Percentiles rank a stretch among this genome's conserved stretches.
Evolutionary conservation across 1,284 basidiomycete species (phyloP).

Genomic region (Puccinia sorghi): DNA sequence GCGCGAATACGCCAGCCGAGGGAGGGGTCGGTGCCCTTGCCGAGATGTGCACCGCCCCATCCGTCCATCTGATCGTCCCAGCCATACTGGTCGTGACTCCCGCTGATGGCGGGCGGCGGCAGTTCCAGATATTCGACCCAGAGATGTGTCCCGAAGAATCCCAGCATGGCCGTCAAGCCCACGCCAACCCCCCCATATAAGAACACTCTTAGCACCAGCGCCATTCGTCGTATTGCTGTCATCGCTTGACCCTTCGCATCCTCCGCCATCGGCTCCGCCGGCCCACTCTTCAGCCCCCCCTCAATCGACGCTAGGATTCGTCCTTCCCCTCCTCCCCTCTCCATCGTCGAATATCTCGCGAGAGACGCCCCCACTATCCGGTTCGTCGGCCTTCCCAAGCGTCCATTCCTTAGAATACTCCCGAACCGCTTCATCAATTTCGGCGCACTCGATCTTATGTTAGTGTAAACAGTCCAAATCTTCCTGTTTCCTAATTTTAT

Average conservation of each 20-base stretch:
- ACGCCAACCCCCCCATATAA: constrained; percentile 50
- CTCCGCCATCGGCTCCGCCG: constrained; percentile 3
- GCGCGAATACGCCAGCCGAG: constrained; percentile 52
- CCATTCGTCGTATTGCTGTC: constrained; percentile 32
- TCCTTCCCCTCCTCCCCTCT: neutral
- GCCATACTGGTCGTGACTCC: constrained; percentile 46
- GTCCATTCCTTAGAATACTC: neutral
- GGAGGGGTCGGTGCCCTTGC: constrained; percentile 55
- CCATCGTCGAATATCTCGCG: neutral
- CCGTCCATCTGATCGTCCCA: constrained; percentile 53
- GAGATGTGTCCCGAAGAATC: constrained; percentile 52
- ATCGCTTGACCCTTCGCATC: constrained; percentile 39
- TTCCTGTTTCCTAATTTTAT: too few relatives aligned
- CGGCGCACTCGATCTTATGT: neutral
- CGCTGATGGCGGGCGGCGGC: neutral
- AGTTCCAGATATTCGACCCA: constrained; percentile 55
- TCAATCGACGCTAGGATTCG: constrained; percentile 37
- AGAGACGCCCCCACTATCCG: neutral
- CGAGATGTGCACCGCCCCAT: constrained; percentile 53
- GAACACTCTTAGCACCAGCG: constrained; percentile 5
- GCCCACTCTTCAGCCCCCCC: constrained; percentile 21
- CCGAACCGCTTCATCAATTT: neutral
- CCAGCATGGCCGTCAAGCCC: constrained; percentile 49
- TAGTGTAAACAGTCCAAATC: too few relatives aligned
- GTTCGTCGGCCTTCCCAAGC: neutral